Conservation (phyloP, 306 rosid species). For the Prunus campanulata region DNA sequence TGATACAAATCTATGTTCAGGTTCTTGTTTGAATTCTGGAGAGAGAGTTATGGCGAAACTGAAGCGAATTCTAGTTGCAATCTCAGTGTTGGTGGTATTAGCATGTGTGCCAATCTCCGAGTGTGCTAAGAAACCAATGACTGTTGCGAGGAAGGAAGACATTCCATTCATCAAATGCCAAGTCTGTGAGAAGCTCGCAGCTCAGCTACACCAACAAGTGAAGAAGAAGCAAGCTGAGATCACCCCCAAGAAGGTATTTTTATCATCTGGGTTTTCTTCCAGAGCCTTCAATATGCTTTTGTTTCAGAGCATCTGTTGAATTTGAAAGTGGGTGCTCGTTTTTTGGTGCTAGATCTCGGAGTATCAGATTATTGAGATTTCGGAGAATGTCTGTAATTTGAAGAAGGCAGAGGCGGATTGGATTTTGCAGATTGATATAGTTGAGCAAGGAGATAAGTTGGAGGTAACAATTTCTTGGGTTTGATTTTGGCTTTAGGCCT, state of each 20-base stretch:
- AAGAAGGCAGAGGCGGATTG: slow-evolving; percentile 94
- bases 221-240: slow-evolving; percentile 69
- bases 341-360: slow-evolving; percentile 70
- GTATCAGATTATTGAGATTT: slow-evolving; percentile 81
- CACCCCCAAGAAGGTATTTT: slow-evolving; percentile 75
- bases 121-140: slow-evolving; percentile 60
- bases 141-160: slow-evolving; percentile 76
- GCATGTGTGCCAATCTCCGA: slow-evolving; percentile 50
- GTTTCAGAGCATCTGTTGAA: slow-evolving; percentile 10
- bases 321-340: slow-evolving; percentile 16
- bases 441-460: slow-evolving; percentile 68
- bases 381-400: slow-evolving; percentile 91
- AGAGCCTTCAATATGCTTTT: neutral
- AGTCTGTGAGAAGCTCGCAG: slow-evolving; percentile 86
- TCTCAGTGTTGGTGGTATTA: slow-evolving; percentile 42
- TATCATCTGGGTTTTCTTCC: slow-evolving; percentile 17
- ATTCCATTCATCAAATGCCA: slow-evolving; percentile 82
- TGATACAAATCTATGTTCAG: neutral
- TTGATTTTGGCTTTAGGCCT: neutral
- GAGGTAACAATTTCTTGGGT: slow-evolving; percentile 44
- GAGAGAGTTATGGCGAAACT: slow-evolving; percentile 33
- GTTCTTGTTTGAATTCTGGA: neutral
- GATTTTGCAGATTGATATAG: slow-evolving; percentile 81
- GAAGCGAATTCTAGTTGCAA: slow-evolving; percentile 35
- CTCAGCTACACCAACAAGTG: slow-evolving; percentile 64